Evolutionary conservation across 1,139 yeast species (phyloP).

Genomic region (Pichia sp.): DNA sequence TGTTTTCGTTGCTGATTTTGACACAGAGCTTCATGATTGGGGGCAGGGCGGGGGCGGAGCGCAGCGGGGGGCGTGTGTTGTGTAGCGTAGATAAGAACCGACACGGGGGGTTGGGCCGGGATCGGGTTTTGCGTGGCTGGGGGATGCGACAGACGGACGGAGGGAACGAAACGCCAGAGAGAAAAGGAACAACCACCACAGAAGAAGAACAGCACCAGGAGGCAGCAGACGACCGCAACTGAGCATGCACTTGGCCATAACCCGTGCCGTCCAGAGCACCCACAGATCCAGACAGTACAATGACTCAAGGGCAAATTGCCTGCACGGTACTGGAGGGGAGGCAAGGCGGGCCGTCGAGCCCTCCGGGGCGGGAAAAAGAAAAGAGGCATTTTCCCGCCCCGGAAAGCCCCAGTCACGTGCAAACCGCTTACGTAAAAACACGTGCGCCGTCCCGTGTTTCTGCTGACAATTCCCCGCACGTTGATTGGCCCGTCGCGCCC

Average conservation of each 20-base stretch:
- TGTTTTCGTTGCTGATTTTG: conserved; percentile 16
- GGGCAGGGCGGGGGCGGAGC: background rate
- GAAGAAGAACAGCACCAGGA: too few species aligned
- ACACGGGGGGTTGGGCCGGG: too few species aligned
- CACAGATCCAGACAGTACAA: background rate
- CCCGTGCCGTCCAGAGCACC: background rate
- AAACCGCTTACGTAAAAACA: background rate
- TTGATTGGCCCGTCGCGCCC: background rate
- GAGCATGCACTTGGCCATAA: background rate
- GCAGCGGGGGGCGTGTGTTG: background rate
- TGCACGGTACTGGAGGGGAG: background rate
- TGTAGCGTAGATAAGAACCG: too few species aligned
- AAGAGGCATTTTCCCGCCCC: too few species aligned
- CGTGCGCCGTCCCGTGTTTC: background rate
- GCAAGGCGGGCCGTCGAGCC: too few species aligned
- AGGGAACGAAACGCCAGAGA: too few species aligned
- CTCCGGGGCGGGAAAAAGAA: background rate
- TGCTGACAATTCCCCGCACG: background rate
- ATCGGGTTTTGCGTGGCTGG: too few species aligned
- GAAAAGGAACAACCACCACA: too few species aligned
- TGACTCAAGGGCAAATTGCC: conserved; percentile 1
- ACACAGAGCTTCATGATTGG: conserved; percentile 24
- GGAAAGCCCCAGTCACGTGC: too few species aligned
- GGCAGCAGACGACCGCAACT: background rate
- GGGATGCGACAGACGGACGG: background rate